Evolutionary conservation across 1,284 basidiomycete species (phyloP).

Genomic region (Bondarzewia mesenterica): DNA sequence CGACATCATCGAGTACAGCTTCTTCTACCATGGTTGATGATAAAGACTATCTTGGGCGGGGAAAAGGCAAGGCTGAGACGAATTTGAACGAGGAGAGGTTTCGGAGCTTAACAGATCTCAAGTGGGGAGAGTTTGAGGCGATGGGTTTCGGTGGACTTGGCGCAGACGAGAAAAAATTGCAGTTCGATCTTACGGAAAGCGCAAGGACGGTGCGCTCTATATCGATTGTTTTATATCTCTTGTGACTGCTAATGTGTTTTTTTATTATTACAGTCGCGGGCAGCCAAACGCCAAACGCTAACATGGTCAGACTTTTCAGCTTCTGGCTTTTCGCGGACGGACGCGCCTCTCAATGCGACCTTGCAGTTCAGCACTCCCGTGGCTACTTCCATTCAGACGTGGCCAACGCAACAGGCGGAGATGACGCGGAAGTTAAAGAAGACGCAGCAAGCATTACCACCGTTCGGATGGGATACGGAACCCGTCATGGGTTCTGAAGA

Average conservation of each 20-base stretch:
- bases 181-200: slow-evolving; percentile 82
- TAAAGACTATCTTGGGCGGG: slow-evolving; percentile 21
- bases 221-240: not conserved
- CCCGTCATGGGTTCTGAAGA: slow-evolving; percentile 67
- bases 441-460: slow-evolving; percentile 68
- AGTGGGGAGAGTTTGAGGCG: slow-evolving; percentile 84
- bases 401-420: slow-evolving; percentile 68
- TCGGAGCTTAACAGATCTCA: slow-evolving; percentile 72
- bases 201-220: slow-evolving; percentile 60
- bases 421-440: slow-evolving; percentile 75
- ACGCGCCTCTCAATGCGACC: slow-evolving; percentile 66
- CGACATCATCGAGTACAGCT: slow-evolving; percentile 22
- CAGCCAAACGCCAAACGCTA: slow-evolving; percentile 70
- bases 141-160: slow-evolving; percentile 62
- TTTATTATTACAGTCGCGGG: slow-evolving; percentile 40
- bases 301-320: slow-evolving; percentile 83
- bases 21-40: slow-evolving; percentile 23
- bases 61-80: slow-evolving; percentile 14
- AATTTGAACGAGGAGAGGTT: slow-evolving; percentile 56
- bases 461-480: slow-evolving; percentile 81
- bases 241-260: not conserved
- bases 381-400: slow-evolving; percentile 52
- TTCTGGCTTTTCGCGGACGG: slow-evolving; percentile 71
- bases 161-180: slow-evolving; percentile 56
- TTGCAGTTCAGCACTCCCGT: slow-evolving; percentile 76